phyloP scores from a whole-genome alignment of 306 rosid genomes.

The Vigna unguiculata region DNA sequence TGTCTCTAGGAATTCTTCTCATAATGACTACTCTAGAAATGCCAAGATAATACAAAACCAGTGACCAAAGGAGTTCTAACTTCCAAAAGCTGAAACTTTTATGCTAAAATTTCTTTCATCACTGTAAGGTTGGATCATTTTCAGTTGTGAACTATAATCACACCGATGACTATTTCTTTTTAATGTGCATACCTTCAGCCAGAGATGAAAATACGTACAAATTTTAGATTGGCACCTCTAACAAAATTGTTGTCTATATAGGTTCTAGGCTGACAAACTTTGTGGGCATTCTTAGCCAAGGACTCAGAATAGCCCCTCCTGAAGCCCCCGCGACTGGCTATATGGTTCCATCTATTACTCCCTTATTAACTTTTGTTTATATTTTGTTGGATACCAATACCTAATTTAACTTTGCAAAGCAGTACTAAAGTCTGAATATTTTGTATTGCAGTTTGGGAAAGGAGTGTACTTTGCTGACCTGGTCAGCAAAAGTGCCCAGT shows the following conservation, averaged over 20 bases:
- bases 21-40: conserved; percentile 15
- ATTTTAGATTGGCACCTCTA: conserved; percentile 29
- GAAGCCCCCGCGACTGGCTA: conserved; percentile 99
- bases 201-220: conserved; percentile 20
- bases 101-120: conserved; percentile 20
- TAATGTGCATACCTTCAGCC: background rate
- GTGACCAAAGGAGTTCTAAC: conserved; percentile 15
- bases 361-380: conserved; percentile 17
- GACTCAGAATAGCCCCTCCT: conserved; percentile 98
- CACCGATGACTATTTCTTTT: conserved; percentile 41
- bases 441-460: conserved; percentile 85
- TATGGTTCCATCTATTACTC: conserved; percentile 62
- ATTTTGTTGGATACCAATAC: background rate
- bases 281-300: conserved; percentile 96
- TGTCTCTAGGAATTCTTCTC: background rate
- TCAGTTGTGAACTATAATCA: conserved; percentile 11
- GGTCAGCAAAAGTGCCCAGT: conserved; percentile 98
- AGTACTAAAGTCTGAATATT: conserved; percentile 41
- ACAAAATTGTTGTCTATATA: conserved; percentile 40
- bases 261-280: conserved; percentile 95
- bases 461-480: conserved; percentile 95
- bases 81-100: conserved; percentile 8
- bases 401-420: conserved; percentile 17
- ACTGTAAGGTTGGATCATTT: background rate
- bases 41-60: conserved; percentile 26